Conservation (phyloP, 306 rosid species). For the Quercus suber region DNA sequence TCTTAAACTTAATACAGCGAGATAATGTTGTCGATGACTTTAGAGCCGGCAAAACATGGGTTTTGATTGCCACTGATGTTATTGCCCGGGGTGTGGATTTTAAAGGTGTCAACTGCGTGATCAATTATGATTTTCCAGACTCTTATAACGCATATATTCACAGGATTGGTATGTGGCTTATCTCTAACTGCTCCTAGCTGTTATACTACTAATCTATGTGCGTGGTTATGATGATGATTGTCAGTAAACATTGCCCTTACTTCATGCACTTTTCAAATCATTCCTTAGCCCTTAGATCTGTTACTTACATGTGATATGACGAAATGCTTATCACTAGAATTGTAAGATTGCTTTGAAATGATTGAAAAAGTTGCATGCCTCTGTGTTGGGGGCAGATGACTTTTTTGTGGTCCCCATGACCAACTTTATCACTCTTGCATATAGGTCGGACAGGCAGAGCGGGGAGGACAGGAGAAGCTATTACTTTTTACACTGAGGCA, state of each 20-base stretch:
- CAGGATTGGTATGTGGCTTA: constrained; percentile 65
- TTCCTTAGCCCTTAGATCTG: not conserved
- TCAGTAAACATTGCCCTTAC: not conserved
- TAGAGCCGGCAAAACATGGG: constrained; percentile 97
- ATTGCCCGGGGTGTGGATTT: constrained; percentile 99
- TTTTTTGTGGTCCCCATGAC: constrained; percentile 7
- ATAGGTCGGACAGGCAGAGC: constrained; percentile 98
- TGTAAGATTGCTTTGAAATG: not conserved
- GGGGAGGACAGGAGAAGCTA: constrained; percentile 88
- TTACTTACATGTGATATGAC: not conserved
- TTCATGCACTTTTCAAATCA: not conserved
- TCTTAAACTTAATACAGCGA: constrained; percentile 52
- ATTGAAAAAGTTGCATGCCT: not conserved
- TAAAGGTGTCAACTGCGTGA: constrained; percentile 83
- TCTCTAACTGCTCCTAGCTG: not conserved
- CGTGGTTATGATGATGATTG: not conserved
- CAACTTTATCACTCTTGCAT: constrained; percentile 16
- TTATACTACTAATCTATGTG: not conserved
- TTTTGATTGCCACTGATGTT: constrained; percentile 92
- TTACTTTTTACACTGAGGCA: constrained; percentile 81
- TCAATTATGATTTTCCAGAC: constrained; percentile 95
- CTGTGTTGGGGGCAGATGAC: not conserved
- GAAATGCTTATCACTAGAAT: not conserved
- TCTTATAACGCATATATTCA: constrained; percentile 85
- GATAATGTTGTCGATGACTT: constrained; percentile 81